Evolutionary conservation across 1,284 basidiomycete species (phyloP), one percentile per base, ranked within the genome.

Genomic region (Austroboletus novae-zelandiae): DNA sequence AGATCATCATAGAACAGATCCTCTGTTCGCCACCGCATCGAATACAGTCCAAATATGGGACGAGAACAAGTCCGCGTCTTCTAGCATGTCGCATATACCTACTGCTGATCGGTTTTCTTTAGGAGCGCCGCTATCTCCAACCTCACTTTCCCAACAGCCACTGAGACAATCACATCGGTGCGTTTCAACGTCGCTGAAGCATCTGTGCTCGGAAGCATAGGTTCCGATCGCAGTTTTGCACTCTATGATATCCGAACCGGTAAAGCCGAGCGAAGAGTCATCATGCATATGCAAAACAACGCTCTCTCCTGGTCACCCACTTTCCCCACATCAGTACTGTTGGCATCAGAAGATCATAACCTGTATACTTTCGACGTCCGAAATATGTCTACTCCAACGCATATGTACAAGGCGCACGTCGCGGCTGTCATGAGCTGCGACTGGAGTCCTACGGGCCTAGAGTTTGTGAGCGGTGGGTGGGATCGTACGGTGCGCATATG

Each of bases 301-400:
- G 81, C 90, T 34, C 77, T 99, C 5, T 81, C 92, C 18, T 99
- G 95, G 94, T 98, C 93, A 45, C 96, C 97, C 0, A 94, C 93
- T 0, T 89, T 96, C 66, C 96, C 97, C 1, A 98, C 95, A 0
- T 80, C 87, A 4, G 75, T 98, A 35, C 82, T 98, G 3, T 81
- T 98, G 14, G 97, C 92, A 13, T 97, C 94, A 2, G 97, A 99
- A 74, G 97, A 99, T 67, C 95, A 98, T 74, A 98, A 98, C 63
- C 77, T 99, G 37, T 99, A 99, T 72, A 98, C 97, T 0, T 99
- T 97, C 68, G 97, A 99, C 66, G 91, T 99, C 55, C 84, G 96
- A 40, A 84, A 91, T 52, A 78, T 99, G 44, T 74, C 79, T 10
- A 78, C 80, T 1, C 94, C 97, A 2, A 91, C 86, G 4, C 92